These are phyloP conservation scores for Juncus effusus DNA, from an alignment of 176 grass and related monocot species.

Conservation along the genomic window DNA sequence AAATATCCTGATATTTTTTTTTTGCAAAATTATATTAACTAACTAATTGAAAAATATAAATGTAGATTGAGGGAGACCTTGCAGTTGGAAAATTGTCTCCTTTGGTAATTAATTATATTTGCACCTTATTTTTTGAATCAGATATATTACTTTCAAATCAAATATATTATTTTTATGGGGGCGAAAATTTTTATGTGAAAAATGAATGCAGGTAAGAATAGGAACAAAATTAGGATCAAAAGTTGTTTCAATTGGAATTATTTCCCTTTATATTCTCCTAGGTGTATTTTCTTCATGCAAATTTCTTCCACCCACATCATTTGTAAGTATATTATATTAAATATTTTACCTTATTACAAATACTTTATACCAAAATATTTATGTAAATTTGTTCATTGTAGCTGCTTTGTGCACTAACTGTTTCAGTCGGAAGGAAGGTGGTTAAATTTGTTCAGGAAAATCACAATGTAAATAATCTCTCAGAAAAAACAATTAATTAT, in stretches of 20 bases:
- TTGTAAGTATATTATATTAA: constrained; percentile 37
- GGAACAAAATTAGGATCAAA: constrained; percentile 54
- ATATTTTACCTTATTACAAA: background rate
- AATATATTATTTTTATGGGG: background rate
- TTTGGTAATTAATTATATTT: constrained; percentile 43
- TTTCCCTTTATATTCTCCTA: constrained; percentile 52
- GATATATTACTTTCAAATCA: background rate
- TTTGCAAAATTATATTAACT: constrained; percentile 19
- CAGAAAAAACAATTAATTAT: background rate
- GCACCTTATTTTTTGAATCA: background rate
- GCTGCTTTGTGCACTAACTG: constrained; percentile 54
- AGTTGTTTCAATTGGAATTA: constrained; percentile 43
- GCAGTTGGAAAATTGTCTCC: constrained; percentile 92
- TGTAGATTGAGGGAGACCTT: constrained; percentile 73
- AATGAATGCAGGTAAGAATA: constrained; percentile 58
- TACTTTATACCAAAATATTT: background rate
- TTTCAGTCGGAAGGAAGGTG: constrained; percentile 59
- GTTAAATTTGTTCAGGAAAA: constrained; percentile 63
- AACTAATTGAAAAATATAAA: constrained; percentile 4
- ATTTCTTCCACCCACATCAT: constrained; percentile 58
- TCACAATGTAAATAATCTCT: constrained; percentile 45
- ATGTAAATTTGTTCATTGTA: constrained; percentile 19
- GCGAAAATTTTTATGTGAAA: background rate
- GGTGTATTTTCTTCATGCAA: constrained; percentile 43
- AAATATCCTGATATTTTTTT: background rate